Evolutionary conservation across 352 stramenopile species (phyloP).

Genomic region (Phytophthora tentaculata): DNA sequence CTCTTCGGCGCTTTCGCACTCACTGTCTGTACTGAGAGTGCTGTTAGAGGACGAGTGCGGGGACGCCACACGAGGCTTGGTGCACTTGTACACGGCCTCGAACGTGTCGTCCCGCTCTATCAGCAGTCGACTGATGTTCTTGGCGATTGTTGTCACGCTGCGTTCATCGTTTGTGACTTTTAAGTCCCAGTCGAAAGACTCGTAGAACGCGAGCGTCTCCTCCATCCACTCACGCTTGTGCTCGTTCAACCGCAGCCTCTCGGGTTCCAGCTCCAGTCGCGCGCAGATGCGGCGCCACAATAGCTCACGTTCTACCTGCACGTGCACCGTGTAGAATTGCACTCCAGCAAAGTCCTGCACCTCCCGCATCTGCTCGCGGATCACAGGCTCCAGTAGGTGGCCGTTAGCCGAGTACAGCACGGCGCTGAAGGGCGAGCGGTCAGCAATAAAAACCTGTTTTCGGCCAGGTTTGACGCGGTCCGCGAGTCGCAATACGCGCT

Average conservation of each 20-base stretch:
- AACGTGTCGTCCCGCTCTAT: constrained; percentile 69
- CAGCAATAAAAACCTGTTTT: constrained; percentile 81
- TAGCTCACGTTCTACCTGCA: constrained; percentile 76
- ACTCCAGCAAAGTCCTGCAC: constrained; percentile 75
- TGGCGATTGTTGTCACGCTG: constrained; percentile 59
- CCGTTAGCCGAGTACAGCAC: constrained; percentile 84
- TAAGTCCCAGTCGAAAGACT: constrained; percentile 81
- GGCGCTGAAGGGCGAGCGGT: constrained; percentile 86
- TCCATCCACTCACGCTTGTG: constrained; percentile 90
- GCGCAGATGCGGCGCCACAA: constrained; percentile 80
- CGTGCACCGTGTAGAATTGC: constrained; percentile 87
- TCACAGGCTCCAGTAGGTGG: constrained; percentile 79
- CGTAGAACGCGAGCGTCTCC: constrained; percentile 81
- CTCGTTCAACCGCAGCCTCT: constrained; percentile 82
- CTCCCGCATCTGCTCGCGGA: constrained; percentile 84
- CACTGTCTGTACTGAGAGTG: constrained; percentile 73
- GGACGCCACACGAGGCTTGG: constrained; percentile 36
- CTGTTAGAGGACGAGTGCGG: constrained; percentile 43
- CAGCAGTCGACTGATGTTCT: constrained; percentile 57
- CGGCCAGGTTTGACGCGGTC: constrained; percentile 48
- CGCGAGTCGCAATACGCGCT: constrained; percentile 81
- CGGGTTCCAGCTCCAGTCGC: constrained; percentile 68
- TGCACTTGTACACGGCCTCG: constrained; percentile 63
- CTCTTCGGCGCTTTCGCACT: constrained; percentile 64
- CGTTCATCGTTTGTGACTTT: constrained; percentile 69